Evolutionary conservation across 306 rosid genomes (phyloP), one percentile per base, ranked within the genome.

Genomic region (Clitoria ternatea): DNA sequence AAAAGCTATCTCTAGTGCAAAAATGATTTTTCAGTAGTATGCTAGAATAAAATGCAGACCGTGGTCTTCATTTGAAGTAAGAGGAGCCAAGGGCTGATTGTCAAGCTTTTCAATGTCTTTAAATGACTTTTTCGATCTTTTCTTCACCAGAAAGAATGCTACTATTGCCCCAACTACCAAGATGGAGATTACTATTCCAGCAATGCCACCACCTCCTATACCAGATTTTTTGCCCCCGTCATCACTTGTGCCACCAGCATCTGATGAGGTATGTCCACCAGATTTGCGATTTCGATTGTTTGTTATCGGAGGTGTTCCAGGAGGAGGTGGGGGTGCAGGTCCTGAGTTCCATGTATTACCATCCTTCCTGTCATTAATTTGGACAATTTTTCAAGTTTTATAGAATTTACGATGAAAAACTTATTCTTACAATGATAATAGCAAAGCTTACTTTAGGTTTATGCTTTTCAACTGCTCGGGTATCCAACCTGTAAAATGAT

Each of bases 241-340:
- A 0, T 55, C 91, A 67, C 83, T 78, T 15, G 69, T 30, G 65
- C 65, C 81, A 72, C 65, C 81, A 72, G 27, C 70, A 64, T 67
- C 79, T 57, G 93, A 80, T 9, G 90, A 66, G 63, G 76, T 56
- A 44, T 67, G 77, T 57, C 77, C 81, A 23, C 86, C 87, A 53
- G 95, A 74, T 19, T 79, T 81, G 82, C 72, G 96, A 74, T 69
- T 76, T 62, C 80, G 86, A 30, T 65, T 80, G 64, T 60, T 42
- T 71, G 65, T 74, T 45, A 79, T 47, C 59, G 96, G 92, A 62
- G 97, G 96, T 7, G 97, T 87, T 42, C 97, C 97, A 36, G 99
- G 99, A 40, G 99, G 97, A 53, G 97, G 95, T 53, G 96, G 99
- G 44, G 99, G 99, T 47, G 99, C 96, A 83, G 96, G 85, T 36